Conservation (phyloP, 805 yeast genomes). For the Monosporozyma siamensis region DNA sequence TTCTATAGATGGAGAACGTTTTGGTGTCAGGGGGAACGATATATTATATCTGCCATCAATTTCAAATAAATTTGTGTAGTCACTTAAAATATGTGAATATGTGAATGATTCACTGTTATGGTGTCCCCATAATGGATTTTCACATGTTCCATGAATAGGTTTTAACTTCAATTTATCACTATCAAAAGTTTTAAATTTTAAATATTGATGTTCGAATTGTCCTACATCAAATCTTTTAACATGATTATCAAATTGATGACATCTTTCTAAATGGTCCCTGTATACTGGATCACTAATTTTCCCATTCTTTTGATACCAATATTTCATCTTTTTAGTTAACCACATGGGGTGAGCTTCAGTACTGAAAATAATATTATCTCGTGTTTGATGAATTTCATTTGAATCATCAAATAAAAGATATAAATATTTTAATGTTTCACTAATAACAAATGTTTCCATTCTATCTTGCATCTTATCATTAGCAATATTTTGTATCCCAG, state of each 20-base stretch:
- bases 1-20: constrained; percentile 23
- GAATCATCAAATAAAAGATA: constrained; percentile 68
- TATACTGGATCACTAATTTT: constrained; percentile 15
- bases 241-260: constrained; percentile 4
- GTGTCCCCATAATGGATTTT: too few species aligned
- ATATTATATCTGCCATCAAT: constrained; percentile 30
- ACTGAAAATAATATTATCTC: constrained; percentile 45
- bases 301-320: constrained; percentile 19
- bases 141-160: neutral
- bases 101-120: neutral
- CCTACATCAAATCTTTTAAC: neutral
- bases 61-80: constrained; percentile 35
- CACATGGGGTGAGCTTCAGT: constrained; percentile 93
- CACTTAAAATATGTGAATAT: constrained; percentile 33
- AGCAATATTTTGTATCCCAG: constrained; percentile 62
- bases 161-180: too few species aligned
- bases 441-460: constrained; percentile 85
- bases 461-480: constrained; percentile 59
- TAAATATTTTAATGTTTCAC: constrained; percentile 80
- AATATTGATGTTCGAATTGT: neutral
- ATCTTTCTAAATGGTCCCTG: constrained; percentile 11
- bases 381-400: constrained; percentile 42
- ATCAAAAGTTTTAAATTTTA: neutral
- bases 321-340: constrained; percentile 37
- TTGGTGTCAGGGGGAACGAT: constrained; percentile 34